Evolutionary conservation across 345 rosid species (phyloP), one percentile per base, ranked within the genome.

Genomic region (Cardamine chenopodiifolia): DNA sequence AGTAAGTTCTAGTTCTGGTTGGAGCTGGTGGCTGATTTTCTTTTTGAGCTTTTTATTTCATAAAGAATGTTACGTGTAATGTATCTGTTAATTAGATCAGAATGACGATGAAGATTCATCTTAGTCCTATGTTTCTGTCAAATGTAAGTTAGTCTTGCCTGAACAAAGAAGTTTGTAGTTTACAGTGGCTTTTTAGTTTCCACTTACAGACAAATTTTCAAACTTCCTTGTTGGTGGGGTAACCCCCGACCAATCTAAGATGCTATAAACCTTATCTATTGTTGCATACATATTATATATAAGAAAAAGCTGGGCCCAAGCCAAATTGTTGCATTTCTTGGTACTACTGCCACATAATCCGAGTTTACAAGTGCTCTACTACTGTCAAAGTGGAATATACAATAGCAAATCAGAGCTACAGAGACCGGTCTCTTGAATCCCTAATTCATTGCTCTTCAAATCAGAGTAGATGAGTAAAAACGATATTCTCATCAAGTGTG

Each of bases 401-500:
- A 77, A 58, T 71, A 71, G 31, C 70, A 72, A 65, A 77, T 58
- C 76, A 58, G 48, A 58, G 20, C 68, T 65, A 40, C 50, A 56
- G 55, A 49, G 57, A 65, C 58, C 8, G 8, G 63, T 57, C 40
- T 66, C 28, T 59, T 44, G 58, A 66, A 23, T 68, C 8, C 11
- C 8, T n/a, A 49, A 60, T 29, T 52, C 62, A 50, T 45, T 47
- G 17, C 65, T 64, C 70, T 39, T 64, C 68, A 52, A 76, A 73
- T 47, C 68, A 66, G 31, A 53, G 22, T 39, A 55, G 49, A 44
- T 44, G 18, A 44, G 48, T 15, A 15, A 44, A 44, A 2, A 44
- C 49, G 20, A 44, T n/a, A 44, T 7, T 45, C 10, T n/a, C 49
- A 45, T 85, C 81, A 86, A 45, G 91, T 83, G 44, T 76, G 82